These are phyloP conservation scores for Boletus hoseneyae DNA, from an alignment of 1,284 basidiomycete genomes.

Conservation along the genomic window DNA sequence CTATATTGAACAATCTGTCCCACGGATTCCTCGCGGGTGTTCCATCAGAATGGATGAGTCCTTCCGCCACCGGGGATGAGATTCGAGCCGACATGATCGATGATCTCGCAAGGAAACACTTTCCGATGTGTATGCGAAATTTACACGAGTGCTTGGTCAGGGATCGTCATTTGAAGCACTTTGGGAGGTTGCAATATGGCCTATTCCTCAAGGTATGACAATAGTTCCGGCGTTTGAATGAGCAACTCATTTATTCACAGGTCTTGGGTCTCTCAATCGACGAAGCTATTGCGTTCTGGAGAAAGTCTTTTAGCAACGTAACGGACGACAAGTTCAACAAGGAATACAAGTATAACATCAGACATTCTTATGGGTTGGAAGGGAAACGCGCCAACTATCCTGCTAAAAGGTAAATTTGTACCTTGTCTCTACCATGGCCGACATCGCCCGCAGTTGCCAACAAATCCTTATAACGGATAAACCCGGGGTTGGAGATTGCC, in stretches of 20 bases:
- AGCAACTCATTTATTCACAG: constrained; percentile 39
- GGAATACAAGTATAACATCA: constrained; percentile 96
- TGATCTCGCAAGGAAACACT: constrained; percentile 83
- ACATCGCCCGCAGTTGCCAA: constrained; percentile 66
- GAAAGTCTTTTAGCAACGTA: constrained; percentile 77
- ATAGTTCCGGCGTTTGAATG: background rate
- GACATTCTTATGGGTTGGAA: constrained; percentile 93
- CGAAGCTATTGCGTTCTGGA: constrained; percentile 94
- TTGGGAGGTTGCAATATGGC: constrained; percentile 88
- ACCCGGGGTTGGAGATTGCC: constrained; percentile 70
- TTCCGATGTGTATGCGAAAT: constrained; percentile 95
- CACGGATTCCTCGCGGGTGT: constrained; percentile 93
- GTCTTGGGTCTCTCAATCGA: constrained; percentile 92
- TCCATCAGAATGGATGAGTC: constrained; percentile 72
- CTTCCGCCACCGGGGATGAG: constrained; percentile 55
- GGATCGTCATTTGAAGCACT: constrained; percentile 91
- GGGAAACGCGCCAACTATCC: constrained; percentile 94
- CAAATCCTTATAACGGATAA: constrained; percentile 82
- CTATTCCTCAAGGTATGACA: constrained; percentile 86
- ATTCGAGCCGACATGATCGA: constrained; percentile 96
- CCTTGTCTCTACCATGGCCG: background rate
- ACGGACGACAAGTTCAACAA: constrained; percentile 98
- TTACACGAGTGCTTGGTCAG: constrained; percentile 77
- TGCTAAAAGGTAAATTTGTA: constrained; percentile 70
- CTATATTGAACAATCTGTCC: constrained; percentile 90